Evolutionary conservation across 768 basidiomycete species (phyloP).

Genomic region (Asterophora lycoperdoides): DNA sequence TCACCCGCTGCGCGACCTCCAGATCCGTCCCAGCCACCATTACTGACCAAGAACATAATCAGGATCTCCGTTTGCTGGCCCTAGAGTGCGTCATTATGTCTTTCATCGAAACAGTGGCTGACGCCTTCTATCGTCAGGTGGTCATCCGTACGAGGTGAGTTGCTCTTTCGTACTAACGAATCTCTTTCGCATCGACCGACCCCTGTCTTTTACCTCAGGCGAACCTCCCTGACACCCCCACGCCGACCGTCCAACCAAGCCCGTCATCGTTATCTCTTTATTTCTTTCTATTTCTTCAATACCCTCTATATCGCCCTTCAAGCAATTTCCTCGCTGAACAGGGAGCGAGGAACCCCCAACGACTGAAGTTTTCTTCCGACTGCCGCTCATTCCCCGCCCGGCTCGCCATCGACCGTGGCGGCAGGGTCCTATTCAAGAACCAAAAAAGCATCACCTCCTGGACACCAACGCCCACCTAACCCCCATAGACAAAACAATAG

Average conservation of each 20-base stretch:
- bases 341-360: slow-evolving; percentile 64
- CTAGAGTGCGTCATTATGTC: slow-evolving; percentile 50
- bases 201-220: slow-evolving; percentile 31
- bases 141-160: slow-evolving; percentile 72
- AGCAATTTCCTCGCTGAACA: slow-evolving; percentile 61
- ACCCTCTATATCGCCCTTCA: slow-evolving; percentile 35
- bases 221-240: slow-evolving; percentile 71
- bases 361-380: slow-evolving; percentile 48
- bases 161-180: slow-evolving; percentile 6
- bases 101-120: slow-evolving; percentile 11
- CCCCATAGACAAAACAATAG: slow-evolving; percentile 25
- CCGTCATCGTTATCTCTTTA: slow-evolving; percentile 11
- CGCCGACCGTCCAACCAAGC: slow-evolving; percentile 9
- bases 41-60: slow-evolving; percentile 74
- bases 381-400: slow-evolving; percentile 65
- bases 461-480: slow-evolving; percentile 16
- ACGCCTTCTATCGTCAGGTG: slow-evolving; percentile 45
- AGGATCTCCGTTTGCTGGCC: slow-evolving; percentile 79
- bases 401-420: slow-evolving; percentile 65
- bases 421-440: slow-evolving; percentile 23
- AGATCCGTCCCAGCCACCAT: slow-evolving; percentile 46
- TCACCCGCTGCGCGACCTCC: slow-evolving; percentile 34
- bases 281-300: slow-evolving; percentile 15
- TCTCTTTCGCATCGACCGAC: slow-evolving; percentile 15
- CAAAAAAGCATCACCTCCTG: slow-evolving; percentile 5